A percentile compares a stretch with the other conserved stretches of the same genome.
Evolutionary conservation across 371 early-diverging fungal species (phyloP).

Genomic region (Rhizopus arrhizus): DNA sequence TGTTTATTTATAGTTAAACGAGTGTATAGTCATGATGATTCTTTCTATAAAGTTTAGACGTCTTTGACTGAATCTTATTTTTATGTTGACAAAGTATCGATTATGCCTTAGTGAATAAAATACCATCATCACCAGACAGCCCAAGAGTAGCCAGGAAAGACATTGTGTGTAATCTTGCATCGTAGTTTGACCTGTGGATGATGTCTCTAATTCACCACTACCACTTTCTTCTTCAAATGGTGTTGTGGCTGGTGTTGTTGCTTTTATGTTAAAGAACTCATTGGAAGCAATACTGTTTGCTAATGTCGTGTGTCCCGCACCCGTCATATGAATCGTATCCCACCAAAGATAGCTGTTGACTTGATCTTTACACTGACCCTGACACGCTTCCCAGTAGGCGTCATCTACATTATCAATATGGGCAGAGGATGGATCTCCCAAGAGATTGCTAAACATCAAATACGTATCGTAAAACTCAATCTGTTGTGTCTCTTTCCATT

Average conservation of each 20-base stretch:
- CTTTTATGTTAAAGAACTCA: slow-evolving; percentile 18
- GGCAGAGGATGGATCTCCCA: slow-evolving; percentile 38
- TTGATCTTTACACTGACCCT: slow-evolving; percentile 36
- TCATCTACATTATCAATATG: slow-evolving; percentile 39
- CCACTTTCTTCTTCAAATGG: neutral
- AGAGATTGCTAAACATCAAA: slow-evolving; percentile 32
- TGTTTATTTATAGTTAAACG: slow-evolving; percentile 11
- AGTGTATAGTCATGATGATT: slow-evolving; percentile 20
- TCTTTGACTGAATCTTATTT: slow-evolving; percentile 22
- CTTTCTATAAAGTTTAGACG: slow-evolving; percentile 15
- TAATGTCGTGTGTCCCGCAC: slow-evolving; percentile 39
- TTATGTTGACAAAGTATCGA: slow-evolving; percentile 16
- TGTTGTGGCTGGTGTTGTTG: neutral
- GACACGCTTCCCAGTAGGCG: slow-evolving; percentile 53
- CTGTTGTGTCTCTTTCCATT: slow-evolving; percentile 21
- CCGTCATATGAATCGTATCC: slow-evolving; percentile 46
- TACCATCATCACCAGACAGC: slow-evolving; percentile 11
- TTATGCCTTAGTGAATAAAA: slow-evolving; percentile 25
- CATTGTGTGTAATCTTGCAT: slow-evolving; percentile 11
- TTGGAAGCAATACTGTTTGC: slow-evolving; percentile 22
- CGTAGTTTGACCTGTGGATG: neutral
- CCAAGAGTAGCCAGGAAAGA: slow-evolving; percentile 24
- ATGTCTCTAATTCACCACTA: neutral
- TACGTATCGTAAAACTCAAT: slow-evolving; percentile 36
- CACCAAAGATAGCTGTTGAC: slow-evolving; percentile 49